phyloP scores from a whole-genome alignment of 2,329 filamentous ascomycete genomes.

The Epichloe coenophiala region DNA sequence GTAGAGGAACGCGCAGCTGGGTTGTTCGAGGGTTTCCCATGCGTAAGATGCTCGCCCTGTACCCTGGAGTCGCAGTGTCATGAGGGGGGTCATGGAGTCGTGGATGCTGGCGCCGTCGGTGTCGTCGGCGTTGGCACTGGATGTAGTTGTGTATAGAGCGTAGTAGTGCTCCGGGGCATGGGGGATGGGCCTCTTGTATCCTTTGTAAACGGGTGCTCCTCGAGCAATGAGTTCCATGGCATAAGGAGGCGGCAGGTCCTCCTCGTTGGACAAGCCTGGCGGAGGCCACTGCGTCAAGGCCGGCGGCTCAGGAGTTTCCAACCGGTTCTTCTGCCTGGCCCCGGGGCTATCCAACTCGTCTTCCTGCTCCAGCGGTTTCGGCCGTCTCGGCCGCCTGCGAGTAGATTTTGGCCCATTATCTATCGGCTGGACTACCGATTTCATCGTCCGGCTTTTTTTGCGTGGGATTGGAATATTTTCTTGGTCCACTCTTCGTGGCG shows the following conservation, averaged over 20 bases:
- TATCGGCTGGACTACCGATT: not conserved
- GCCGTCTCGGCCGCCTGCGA: slow-evolving; percentile 29
- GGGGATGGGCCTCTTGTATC: slow-evolving; percentile 37
- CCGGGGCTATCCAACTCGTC: not conserved
- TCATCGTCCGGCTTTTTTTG: slow-evolving; percentile 1
- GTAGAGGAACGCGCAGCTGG: slow-evolving; percentile 55
- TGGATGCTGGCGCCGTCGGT: slow-evolving; percentile 36
- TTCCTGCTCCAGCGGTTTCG: slow-evolving; percentile 18
- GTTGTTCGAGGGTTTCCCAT: slow-evolving; percentile 63
- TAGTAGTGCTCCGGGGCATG: slow-evolving; percentile 43
- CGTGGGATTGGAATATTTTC: not conserved
- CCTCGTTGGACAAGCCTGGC: slow-evolving; percentile 30
- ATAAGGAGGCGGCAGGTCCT: slow-evolving; percentile 37
- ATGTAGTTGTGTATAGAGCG: slow-evolving; percentile 37
- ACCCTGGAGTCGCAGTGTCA: slow-evolving; percentile 37
- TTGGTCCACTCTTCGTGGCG: not conserved
- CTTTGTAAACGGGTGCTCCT: slow-evolving; percentile 43
- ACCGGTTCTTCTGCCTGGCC: not conserved
- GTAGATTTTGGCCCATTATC: slow-evolving; percentile 10
- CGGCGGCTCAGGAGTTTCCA: not conserved
- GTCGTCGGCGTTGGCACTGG: slow-evolving; percentile 29
- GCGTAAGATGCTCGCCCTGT: slow-evolving; percentile 32
- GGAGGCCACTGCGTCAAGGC: slow-evolving; percentile 39
- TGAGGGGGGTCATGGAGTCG: slow-evolving; percentile 43
- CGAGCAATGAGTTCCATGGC: slow-evolving; percentile 45